phyloP scores from a whole-genome alignment of 2,329 filamentous ascomycete genomes.

The Berkeleyomyces basicola region DNA sequence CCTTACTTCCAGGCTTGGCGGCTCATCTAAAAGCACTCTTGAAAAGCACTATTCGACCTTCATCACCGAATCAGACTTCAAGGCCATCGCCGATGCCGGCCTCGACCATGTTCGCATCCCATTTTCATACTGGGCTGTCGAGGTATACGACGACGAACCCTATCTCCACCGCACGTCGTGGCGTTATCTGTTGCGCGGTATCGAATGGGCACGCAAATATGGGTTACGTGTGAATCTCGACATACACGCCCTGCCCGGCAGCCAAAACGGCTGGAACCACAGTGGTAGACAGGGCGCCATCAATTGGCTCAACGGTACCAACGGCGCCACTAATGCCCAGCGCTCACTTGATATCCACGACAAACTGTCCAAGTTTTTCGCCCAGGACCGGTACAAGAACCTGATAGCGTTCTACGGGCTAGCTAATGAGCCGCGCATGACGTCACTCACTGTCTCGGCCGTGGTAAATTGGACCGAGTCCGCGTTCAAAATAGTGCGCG shows the following conservation, averaged over 20 bases:
- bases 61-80: conserved; percentile 69
- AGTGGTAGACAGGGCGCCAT: conserved; percentile 69
- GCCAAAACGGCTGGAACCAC: conserved; percentile 97
- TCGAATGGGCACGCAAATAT: conserved; percentile 87
- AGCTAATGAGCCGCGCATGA: conserved; percentile 87
- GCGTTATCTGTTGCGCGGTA: conserved; percentile 81
- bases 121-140: conserved; percentile 88
- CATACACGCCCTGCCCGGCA: conserved; percentile 77
- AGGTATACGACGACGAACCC: conserved; percentile 68
- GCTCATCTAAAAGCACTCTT: conserved; percentile 45
- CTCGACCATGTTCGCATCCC: conserved; percentile 95
- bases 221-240: conserved; percentile 87
- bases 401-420: conserved; percentile 86
- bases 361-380: conserved; percentile 77
- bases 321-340: conserved; percentile 62
- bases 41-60: conserved; percentile 88
- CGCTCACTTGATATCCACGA: conserved; percentile 78
- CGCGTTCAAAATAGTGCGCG: conserved; percentile 55
- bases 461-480: conserved; percentile 68
- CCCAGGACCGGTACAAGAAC: conserved; percentile 83
- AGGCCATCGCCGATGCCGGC: conserved; percentile 69
- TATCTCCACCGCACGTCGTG: conserved; percentile 78
- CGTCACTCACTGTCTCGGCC: conserved; percentile 42
- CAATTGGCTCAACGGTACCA: conserved; percentile 78
- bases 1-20: conserved; percentile 52